phyloP scores from a whole-genome alignment of 345 rosid species.

The Salix brachista region DNA sequence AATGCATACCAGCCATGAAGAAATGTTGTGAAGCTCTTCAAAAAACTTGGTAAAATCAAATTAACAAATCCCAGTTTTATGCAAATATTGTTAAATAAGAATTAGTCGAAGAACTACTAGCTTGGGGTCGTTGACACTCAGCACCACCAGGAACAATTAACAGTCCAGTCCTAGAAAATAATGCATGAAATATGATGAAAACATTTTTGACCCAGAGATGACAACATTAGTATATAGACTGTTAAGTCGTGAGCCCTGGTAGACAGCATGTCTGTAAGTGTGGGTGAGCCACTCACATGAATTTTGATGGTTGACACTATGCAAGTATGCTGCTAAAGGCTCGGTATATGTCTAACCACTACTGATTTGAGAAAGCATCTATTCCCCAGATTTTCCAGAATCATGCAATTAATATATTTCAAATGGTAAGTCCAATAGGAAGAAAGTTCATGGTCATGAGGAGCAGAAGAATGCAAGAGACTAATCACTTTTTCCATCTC shows the following conservation, averaged over 20 bases:
- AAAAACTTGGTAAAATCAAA: not conserved
- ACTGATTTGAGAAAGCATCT: slow-evolving; percentile 93
- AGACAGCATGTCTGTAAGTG: not conserved
- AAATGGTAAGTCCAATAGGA: not conserved
- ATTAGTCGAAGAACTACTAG: not conserved
- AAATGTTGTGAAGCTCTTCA: no score
- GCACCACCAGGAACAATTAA: not conserved
- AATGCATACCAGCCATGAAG: not conserved
- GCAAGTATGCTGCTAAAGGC: slow-evolving; percentile 82
- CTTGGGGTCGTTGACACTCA: not conserved
- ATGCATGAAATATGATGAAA: not conserved
- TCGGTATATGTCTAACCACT: slow-evolving; percentile 81
- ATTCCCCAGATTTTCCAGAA: slow-evolving; percentile 76
- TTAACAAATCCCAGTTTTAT: not conserved
- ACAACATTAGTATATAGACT: not conserved
- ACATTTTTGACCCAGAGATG: not conserved
- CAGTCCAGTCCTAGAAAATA: not conserved
- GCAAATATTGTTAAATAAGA: not conserved
- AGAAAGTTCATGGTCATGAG: not conserved
- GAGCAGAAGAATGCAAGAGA: not conserved
- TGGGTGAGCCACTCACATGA: slow-evolving; percentile 47
- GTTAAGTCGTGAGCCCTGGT: not conserved
- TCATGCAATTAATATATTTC: not conserved
- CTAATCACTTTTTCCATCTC: not conserved
- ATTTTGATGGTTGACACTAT: slow-evolving; percentile 69